Base-by-base conservation (phyloP, 2,329 filamentous ascomycete genomes). In the Ophiostoma ips region DNA sequence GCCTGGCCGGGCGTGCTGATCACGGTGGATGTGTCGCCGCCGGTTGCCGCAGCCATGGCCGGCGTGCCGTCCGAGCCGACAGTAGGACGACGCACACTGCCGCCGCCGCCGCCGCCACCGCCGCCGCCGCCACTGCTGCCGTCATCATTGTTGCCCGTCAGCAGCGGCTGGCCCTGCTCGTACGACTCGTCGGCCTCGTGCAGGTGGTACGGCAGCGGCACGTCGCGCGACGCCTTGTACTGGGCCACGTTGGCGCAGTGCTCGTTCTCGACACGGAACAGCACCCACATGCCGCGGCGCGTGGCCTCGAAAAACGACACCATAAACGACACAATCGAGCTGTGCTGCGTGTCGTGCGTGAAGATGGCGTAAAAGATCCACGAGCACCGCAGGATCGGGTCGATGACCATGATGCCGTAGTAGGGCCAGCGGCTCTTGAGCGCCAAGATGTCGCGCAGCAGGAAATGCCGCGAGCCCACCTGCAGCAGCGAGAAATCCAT, bases 401-500 rank as follows among this genome's bases (percentile, higher is more conserved):
- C 88, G 35, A 89, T 55, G 2, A 83, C 59, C 76, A 96, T 94
- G 52, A 92, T 86, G 5, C 66, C 64, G 62, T 96, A 98, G 70
- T 98, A 98, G 38, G 82, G 71, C 83, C 86, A 92, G 3, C 76
- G 72, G 12, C 73, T 72, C 61, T 90, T 90, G 59, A 92, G 84
- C 0, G 83, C 88, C 0, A 92, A 73, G 9, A 85, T 82, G 52
- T 90, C 79, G 7, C 92, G 83, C 11, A 95, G 75, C 46, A 81
- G 72, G 2, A 69, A 75, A 56, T 84, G 71, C 11, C 77, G 75
- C 0, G 85, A 77, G 50, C 82, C 78, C 0, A 83, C 74, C 58
- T 95, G 88, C 3, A 90, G 75, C n/a, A 95, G 72, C 52, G 84
- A 92, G 75, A 92, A 96, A 64, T 98, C 92, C 85, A 96, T 95